phyloP scores from a whole-genome alignment of 164 flowering plant species.

The Nymphaea thermarum region DNA sequence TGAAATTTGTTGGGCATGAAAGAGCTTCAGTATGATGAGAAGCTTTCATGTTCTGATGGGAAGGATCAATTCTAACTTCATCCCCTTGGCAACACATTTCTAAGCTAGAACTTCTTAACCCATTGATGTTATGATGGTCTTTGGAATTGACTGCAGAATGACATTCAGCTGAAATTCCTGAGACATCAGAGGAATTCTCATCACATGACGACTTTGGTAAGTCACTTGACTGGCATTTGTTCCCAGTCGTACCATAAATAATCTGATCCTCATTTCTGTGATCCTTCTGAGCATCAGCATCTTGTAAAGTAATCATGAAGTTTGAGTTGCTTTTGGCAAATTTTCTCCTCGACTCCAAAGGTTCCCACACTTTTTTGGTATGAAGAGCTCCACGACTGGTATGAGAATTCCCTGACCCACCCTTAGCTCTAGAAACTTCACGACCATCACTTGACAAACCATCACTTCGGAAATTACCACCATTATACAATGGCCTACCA shows the following conservation, averaged over 20 bases:
- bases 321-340: constrained; percentile 58
- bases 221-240: constrained; percentile 2
- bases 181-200: neutral
- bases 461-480: constrained; percentile 33
- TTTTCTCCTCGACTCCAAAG: constrained; percentile 50
- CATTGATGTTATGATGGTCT: constrained; percentile 2
- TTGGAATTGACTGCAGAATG: constrained; percentile 9
- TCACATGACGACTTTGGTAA: constrained; percentile 12
- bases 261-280: constrained; percentile 3
- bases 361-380: constrained; percentile 85
- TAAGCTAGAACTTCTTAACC: constrained; percentile 11
- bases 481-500: constrained; percentile 38
- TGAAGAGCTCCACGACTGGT: constrained; percentile 26
- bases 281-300: constrained; percentile 23
- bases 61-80: constrained; percentile 7
- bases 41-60: constrained; percentile 5
- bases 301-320: constrained; percentile 40
- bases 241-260: neutral
- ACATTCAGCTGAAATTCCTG: constrained; percentile 6
- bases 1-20: constrained; percentile 5
- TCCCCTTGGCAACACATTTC: constrained; percentile 5
- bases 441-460: constrained; percentile 32
- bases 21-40: constrained; percentile 22
- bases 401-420: constrained; percentile 19
- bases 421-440: constrained; percentile 46